Base-by-base conservation (phyloP, 2,329 filamentous ascomycete genomes). In the Calonectria naviculata region DNA sequence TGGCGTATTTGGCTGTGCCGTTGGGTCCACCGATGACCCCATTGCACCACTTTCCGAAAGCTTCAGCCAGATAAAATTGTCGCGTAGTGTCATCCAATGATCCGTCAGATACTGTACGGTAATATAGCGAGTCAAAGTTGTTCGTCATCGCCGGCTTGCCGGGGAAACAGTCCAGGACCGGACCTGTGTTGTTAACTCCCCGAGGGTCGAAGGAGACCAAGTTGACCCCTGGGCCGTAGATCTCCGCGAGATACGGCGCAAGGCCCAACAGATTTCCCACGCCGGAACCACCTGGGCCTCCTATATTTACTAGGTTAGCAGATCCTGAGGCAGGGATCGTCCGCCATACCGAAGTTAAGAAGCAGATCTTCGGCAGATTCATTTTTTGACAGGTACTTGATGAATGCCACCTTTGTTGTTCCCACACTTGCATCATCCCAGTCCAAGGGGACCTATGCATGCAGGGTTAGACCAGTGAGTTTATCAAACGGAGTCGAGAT, bases 141-240 rank as follows among this genome's bases (percentile, higher is more conserved):
- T 64, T 46, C 15, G 61, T 31, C 26, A 26, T 52, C 9, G 13
- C 24, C 26, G 26, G 47, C 24, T 52, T 52, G 15, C 47, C 47
- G 31, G 47, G 47, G 47, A 70, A 70, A 28, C 70, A 72, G 10
- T 42, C 52, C 12, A 72, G 56, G 24, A 49, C 82, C 1, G 78
- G 76, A 0, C 83, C 83, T 0, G 83, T 84, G 34, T 82, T 82
- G 56, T 83, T 83, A 8, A 85, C 82, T 0, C 82, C 84, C 1
- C 84, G 80, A 3, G 84, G 83, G 68, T 85, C 84, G 49, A 85
- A 85, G 0, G n/a, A 26, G 24, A 52, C 19, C 47, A 52, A 52
- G 47, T 52, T 52, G 13, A 52, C 47, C 47, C 47, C 47, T 31
- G 47, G 26, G 12, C 47, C 47, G 28, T 52, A 52, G 28, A 52